Evolutionary conservation across 1,284 basidiomycete genomes (phyloP), one percentile per base, ranked within the genome.

Genomic region (Ceratobasidium sp.): DNA sequence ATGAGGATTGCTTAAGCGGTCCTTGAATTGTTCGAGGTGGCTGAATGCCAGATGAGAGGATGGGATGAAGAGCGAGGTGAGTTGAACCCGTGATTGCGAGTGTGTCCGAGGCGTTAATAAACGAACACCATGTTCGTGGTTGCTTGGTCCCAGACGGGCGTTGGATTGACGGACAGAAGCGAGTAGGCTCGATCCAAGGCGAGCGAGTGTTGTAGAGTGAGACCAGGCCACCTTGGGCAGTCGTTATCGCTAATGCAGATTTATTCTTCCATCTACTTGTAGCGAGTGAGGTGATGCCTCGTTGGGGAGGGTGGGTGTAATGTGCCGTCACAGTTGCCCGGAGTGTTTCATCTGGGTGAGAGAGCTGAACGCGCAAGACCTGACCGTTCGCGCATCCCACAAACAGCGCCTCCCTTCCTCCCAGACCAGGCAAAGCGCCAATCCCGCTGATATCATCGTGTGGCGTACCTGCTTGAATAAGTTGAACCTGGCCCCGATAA

Each of bases 1-100:
- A 71, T 89, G 80, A 91, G 92, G 12, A 92, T 89, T 0, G 90
- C 88, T 30, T 87, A 86, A 4, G 81, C 80, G n/a, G 80, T 78
- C 55, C 76, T 60, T 55, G 76, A 75, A 26, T 77, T 74, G 50
- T 39, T 76, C 74, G 4, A 74, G 74, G 21, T 82, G 82, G 82
- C 67, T 90, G 83, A 39, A 84, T 78, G 64, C 84, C 81, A 30
- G 82, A 82, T 1, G 91, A 88, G 0, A 74, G 78, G 21, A 79
- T 65, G 6, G 84, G 83, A 30, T 90, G 75, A 0, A 80, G 80
- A 26, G 83, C 26, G 16, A 71, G 45, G 6, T 46, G 58, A 0
- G 69, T 57, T 1, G 50, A 83, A 46, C 85, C 80, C 5, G 81
- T 77, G 62, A 92, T 80, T 43, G 84, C 74, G 77, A 60, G 18